phyloP scores from a whole-genome alignment of 73 alveolate genomes.

The Paramecium tetraurelia region DNA sequence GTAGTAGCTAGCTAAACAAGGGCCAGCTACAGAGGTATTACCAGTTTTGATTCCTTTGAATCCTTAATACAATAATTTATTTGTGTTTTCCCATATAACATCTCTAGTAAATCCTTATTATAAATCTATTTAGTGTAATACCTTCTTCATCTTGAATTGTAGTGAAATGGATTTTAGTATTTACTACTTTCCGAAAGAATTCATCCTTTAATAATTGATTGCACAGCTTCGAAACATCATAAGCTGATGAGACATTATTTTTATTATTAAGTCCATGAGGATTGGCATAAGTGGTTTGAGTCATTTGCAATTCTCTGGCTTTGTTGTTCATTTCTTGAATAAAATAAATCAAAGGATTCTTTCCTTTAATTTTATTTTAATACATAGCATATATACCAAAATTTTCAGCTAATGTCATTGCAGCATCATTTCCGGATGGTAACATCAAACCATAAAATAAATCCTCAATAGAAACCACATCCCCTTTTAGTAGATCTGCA shows the following conservation, averaged over 20 bases:
- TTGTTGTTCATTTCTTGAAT: conserved; percentile 80
- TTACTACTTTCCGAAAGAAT: conserved; percentile 45
- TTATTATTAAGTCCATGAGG: conserved; percentile 86
- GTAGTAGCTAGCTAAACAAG: conserved; percentile 63
- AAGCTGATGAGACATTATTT: conserved; percentile 74
- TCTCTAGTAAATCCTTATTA: conserved; percentile 4
- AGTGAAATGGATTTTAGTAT: conserved; percentile 22
- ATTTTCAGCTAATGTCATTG: conserved; percentile 67
- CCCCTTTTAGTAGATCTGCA: conserved; percentile 82
- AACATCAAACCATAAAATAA: conserved; percentile 77
- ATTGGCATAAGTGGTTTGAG: conserved; percentile 74
- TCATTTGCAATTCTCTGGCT: conserved; percentile 74
- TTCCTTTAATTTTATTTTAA: conserved; percentile 37
- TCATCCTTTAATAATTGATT: conserved; percentile 64
- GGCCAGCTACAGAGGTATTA: conserved; percentile 67
- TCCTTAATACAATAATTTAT: conserved; percentile 58
- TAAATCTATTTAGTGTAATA: not conserved
- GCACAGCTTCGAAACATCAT: conserved; percentile 74
- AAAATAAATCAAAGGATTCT: conserved; percentile 67
- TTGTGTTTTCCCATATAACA: conserved; percentile 62
- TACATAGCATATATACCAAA: conserved; percentile 68
- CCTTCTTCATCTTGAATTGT: conserved; percentile 50
- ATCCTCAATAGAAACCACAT: conserved; percentile 78
- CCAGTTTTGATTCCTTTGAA: conserved; percentile 72
- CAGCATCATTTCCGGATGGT: conserved; percentile 79